These are phyloP conservation scores for Goffeauzyma gilvescens DNA, from an alignment of 768 basidiomycete species.

Conservation along the genomic window DNA sequence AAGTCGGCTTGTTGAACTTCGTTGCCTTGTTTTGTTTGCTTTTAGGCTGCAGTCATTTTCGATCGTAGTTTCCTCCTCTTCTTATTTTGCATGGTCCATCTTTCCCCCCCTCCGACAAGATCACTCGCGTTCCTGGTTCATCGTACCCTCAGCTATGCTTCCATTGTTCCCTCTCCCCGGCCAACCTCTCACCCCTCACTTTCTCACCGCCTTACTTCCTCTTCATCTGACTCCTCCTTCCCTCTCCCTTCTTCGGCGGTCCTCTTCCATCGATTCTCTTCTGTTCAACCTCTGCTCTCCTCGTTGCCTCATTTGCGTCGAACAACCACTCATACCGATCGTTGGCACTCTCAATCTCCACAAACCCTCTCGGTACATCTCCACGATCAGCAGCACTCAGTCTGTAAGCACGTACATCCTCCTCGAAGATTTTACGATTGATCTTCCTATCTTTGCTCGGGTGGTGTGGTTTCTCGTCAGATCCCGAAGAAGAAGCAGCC, in stretches of 20 bases:
- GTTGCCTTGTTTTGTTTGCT: too few species aligned
- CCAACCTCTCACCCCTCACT: background rate
- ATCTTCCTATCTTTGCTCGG: conserved; percentile 1
- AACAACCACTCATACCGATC: conserved; percentile 22
- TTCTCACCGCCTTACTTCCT: conserved; percentile 10
- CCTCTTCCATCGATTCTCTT: conserved; percentile 20
- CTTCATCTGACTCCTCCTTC: conserved; percentile 28
- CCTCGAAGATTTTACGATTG: background rate
- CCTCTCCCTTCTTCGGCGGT: conserved; percentile 31
- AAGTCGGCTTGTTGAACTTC: too few species aligned
- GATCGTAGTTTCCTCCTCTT: too few species aligned
- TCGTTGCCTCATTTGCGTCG: conserved; percentile 18
- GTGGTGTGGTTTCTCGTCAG: conserved; percentile 3
- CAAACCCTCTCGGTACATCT: conserved; percentile 11
- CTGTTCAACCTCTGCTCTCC: conserved; percentile 16
- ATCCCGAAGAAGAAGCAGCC: background rate
- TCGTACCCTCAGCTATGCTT: too few species aligned
- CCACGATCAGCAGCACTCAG: background rate
- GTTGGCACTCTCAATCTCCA: conserved; percentile 9
- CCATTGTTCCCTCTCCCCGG: too few species aligned
- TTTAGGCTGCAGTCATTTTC: too few species aligned
- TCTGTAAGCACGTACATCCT: conserved; percentile 4
- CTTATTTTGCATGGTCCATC: too few species aligned
- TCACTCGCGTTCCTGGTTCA: too few species aligned
- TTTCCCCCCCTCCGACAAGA: too few species aligned